Conservation (phyloP, 2,329 filamentous ascomycete species). For the Mariannaea sp. region DNA sequence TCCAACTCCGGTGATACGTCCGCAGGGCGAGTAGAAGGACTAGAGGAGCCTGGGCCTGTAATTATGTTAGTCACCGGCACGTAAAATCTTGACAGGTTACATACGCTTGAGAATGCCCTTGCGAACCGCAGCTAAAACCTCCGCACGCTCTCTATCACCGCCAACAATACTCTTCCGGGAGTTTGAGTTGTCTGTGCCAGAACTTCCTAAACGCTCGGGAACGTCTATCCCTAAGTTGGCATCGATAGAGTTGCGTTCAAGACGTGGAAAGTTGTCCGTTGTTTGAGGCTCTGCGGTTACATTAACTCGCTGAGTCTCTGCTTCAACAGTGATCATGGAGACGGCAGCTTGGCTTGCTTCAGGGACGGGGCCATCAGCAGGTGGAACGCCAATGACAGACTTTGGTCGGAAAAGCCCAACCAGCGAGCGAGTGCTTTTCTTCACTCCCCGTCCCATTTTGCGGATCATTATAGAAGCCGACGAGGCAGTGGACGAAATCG, state of each 20-base stretch:
- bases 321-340: constrained; percentile 94
- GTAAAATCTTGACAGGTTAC: constrained; percentile 18
- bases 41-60: constrained; percentile 63
- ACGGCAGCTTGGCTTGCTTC: constrained; percentile 81
- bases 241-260: constrained; percentile 83
- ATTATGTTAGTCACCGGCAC: constrained; percentile 26
- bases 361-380: constrained; percentile 67
- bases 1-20: constrained; percentile 63
- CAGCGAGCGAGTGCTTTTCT: constrained; percentile 87
- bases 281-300: constrained; percentile 72
- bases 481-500: constrained; percentile 86
- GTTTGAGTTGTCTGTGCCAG: constrained; percentile 63
- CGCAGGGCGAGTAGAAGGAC: constrained; percentile 65
- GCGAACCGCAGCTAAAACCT: constrained; percentile 88
- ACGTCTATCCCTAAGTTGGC: constrained; percentile 55
- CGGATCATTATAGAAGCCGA: constrained; percentile 93
- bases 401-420: constrained; percentile 96
- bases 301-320: constrained; percentile 83
- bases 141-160: constrained; percentile 85
- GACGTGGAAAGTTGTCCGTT: constrained; percentile 74
- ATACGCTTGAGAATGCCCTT: constrained; percentile 95
- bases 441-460: constrained; percentile 99
- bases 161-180: constrained; percentile 88
- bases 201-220: constrained; percentile 59
- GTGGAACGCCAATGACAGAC: constrained; percentile 79